Conservation (phyloP, 2,329 filamentous ascomycete genomes). For the Meredithiella fracta region DNA sequence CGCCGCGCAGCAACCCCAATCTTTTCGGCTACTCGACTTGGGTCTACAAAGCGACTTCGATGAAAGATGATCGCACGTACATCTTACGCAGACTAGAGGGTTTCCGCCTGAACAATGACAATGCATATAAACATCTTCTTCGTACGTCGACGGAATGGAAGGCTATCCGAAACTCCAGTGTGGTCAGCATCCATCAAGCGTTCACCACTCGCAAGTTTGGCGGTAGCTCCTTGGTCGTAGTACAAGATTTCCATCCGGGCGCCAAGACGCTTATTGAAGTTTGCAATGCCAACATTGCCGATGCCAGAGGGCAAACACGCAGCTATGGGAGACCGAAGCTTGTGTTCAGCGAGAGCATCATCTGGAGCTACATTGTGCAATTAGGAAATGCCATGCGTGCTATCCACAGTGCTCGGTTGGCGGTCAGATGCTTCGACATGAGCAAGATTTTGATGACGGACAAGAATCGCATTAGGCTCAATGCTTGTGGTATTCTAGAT, state of each 20-base stretch:
- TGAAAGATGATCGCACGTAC: conserved; percentile 78
- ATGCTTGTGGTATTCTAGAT: conserved; percentile 76
- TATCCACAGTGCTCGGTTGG: conserved; percentile 66
- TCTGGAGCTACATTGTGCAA: conserved; percentile 90
- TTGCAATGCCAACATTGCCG: conserved; percentile 37
- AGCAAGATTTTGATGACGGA: conserved; percentile 83
- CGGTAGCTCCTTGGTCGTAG: conserved; percentile 78
- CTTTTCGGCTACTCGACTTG: conserved; percentile 81
- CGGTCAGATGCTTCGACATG: conserved; percentile 69
- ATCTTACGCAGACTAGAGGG: conserved; percentile 50
- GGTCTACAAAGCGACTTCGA: conserved; percentile 87
- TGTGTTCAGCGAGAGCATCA: conserved; percentile 49
- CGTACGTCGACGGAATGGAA: conserved; percentile 80
- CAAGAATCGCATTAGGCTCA: conserved; percentile 76
- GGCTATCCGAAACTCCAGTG: conserved; percentile 59
- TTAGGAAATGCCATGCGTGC: conserved; percentile 74
- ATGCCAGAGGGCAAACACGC: conserved; percentile 14
- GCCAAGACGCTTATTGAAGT: conserved; percentile 80
- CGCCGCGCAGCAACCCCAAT: conserved; percentile 53
- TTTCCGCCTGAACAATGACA: conserved; percentile 71
- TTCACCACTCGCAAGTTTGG: conserved; percentile 89
- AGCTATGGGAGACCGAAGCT: conserved; percentile 24
- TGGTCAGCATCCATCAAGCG: conserved; percentile 77
- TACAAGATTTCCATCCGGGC: conserved; percentile 82
- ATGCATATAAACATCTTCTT: conserved; percentile 68